Conservation (phyloP, 371 early-diverging fungal species). For the Smittium mucronatum region DNA sequence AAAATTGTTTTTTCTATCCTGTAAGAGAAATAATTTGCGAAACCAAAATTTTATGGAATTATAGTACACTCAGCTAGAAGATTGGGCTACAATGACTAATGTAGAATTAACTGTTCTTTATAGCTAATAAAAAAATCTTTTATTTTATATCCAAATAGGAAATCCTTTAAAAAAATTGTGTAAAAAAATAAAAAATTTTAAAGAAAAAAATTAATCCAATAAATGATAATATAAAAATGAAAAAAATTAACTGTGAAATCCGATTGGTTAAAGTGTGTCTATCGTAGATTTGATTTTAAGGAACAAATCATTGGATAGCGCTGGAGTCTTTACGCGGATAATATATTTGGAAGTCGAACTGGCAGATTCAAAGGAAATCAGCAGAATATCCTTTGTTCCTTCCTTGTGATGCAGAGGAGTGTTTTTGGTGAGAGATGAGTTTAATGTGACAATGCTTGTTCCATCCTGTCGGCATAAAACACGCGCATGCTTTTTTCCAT, state of each 20-base stretch:
- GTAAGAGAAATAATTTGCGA: no score
- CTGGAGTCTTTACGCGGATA: conserved; percentile 25
- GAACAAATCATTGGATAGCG: conserved; percentile 14
- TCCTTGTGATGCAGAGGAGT: conserved; percentile 22
- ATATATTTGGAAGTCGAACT: conserved; percentile 20
- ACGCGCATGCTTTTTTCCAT: conserved; percentile 19
- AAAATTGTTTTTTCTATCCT: no score
- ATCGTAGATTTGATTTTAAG: conserved; percentile 2
- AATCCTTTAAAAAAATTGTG: no score
- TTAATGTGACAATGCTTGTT: conserved; percentile 28
- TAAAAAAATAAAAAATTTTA: no score
- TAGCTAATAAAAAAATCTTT: no score
- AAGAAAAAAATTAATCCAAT: no score
- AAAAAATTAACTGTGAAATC: not conserved
- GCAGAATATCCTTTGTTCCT: conserved; percentile 26
- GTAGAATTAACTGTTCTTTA: no score
- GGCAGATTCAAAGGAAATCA: conserved; percentile 21
- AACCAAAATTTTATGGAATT: no score
- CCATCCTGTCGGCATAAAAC: conserved; percentile 32
- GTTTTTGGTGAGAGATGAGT: conserved; percentile 25
- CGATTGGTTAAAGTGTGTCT: conserved; percentile 10
- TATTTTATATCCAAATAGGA: no score
- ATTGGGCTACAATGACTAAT: no score
- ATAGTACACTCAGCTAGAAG: no score
- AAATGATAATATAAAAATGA: not conserved